Base-by-base conservation (phyloP, 1,139 yeast genomes). In the Pichia sp. region DNA sequence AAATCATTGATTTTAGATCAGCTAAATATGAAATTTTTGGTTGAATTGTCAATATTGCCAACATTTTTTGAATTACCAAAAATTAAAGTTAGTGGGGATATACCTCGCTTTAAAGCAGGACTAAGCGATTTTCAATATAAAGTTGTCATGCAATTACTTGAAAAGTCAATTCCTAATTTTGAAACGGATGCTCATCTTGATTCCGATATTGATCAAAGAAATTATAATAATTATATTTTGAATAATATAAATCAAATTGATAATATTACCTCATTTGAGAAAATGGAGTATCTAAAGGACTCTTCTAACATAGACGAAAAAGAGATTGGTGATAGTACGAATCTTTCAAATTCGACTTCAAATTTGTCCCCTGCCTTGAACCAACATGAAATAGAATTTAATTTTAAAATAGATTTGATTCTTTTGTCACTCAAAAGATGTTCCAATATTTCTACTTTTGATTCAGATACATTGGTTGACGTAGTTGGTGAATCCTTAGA, bases 51-150 rank as follows among this genome's bases (percentile, higher is more conserved):
- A 0, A 94, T 94, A 42, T 55, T 60, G 26, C 96, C 97, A 0
- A 80, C 80, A 28, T 95, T 92, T 1, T 67, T 75, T 38, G 81
- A 80, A 50, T 69, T 94, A 39, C 82, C 97, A 0, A 77, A 75
- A 53, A 71, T 87, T 52, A 81, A 77, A 56, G 67, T 90, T 3
- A 79, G 87, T 28, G 97, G 95, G 11, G 80, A 80, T 50, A 74
- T 94, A n/a, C 95, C 97, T 0, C 67, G 68, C 34, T 72, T 94
- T 50, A 71, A 72, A 33, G 78, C 94, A 7, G 74, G 85, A 29
- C 65, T 92, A 58, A 86, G 87, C 54, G 98, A 94, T 60, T 83
- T 81, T 54, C 96, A 94, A 58, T 94, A 94, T 65, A 85, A 87
- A 59, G 78, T 90, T 1, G 69, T 92, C 57, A 81, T 92, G 90